Evolutionary conservation across 2,329 filamentous ascomycete species (phyloP), one percentile per base, ranked within the genome.

Genomic region (Xylaria polymorpha): DNA sequence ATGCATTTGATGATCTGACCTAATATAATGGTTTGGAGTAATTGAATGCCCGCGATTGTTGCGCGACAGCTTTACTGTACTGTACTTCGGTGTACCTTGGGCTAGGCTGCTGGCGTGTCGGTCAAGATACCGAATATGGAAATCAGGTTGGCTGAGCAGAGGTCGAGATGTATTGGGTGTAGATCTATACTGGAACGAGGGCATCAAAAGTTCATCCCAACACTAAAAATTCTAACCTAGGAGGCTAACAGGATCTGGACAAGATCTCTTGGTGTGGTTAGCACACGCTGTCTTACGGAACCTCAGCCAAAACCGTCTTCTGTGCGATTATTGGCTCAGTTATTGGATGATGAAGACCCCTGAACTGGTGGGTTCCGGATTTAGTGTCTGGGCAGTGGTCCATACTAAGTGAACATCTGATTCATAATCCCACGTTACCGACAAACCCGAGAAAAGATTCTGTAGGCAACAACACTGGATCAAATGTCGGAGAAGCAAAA

Each of bases 291-390:
- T 69, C 67, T 66, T 58, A 57, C 53, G n/a, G 46, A 35, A 63
- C 37, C 59, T 60, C 22, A 55, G n/a, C n/a, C n/a, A n/a, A n/a
- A n/a, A n/a, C n/a, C n/a, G n/a, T n/a, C 44, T 64, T 69, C 60
- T 56, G 58, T 43, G 56, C 64, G 25, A 61, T 65, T 44, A 69
- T 71, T 71, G 69, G 69, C 61, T 58, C 37, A 56, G 46, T 18
- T 4, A 37, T 29, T 50, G 14, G 37, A 37, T 58, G 41, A 55
- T 15, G 57, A 68, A 46, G 50, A 62, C 67, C 67, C 67, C 63
- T 69, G 63, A 59, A 58, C n/a, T 61, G 5, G 58, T 59, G 37
- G 58, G 41, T 32, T 29, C 12, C 6, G 20, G 43, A 25, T 53
- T 66, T 65, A 66, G 66, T 61, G 61, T 25, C 57, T 66, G 51